Evolutionary conservation across 306 rosid genomes (phyloP), one percentile per base, ranked within the genome.

Genomic region (Rosa rugosa): DNA sequence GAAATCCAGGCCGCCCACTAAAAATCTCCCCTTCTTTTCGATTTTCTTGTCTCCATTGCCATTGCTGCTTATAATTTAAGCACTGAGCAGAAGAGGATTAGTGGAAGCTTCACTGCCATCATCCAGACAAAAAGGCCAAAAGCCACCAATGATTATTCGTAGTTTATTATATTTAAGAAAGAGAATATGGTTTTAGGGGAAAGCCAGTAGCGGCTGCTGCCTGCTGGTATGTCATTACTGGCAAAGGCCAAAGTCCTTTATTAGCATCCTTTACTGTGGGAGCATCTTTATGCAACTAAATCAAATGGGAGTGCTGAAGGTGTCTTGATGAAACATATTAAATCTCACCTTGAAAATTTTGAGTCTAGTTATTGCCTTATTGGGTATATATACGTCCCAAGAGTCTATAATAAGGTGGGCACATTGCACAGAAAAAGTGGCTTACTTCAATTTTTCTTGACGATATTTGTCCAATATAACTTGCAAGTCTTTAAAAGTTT

Each of bases 1-100:
- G 90, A 90, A 88, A 83, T 85, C 71, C 76, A 89, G 88, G 86
- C 81, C 72, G 79, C 82, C 79, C 75, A 83, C 72, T 63, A 20
- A 31, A 47, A 76, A 27, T n/a, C 11, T 20, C n/a, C 36, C 79
- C 72, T 47, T 36, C 62, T 76, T 47, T 63, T 46, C 62, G 22
- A 63, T 31, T 46, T 76, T 76, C 49, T 47, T 76, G 79, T 76
- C 79, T 47, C 64, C 76, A 18, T 51, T 64, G 63, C 64, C 64
- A 34, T 72, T 76, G 49, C 63, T 64, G 80, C 11, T 72, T 0
- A 6, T 82, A 71, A 27, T 38, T 40, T 40, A 73, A 40, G 51
- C 77, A 73, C 51, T 54, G 1, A 71, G 62, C 49, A 45, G 46
- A 40, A 18, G 71, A 38, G 71, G 49, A 67, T 67, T 84, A 83